phyloP scores from a whole-genome alignment of 2,329 filamentous ascomycete genomes.

The Colletotrichum acutatum region DNA sequence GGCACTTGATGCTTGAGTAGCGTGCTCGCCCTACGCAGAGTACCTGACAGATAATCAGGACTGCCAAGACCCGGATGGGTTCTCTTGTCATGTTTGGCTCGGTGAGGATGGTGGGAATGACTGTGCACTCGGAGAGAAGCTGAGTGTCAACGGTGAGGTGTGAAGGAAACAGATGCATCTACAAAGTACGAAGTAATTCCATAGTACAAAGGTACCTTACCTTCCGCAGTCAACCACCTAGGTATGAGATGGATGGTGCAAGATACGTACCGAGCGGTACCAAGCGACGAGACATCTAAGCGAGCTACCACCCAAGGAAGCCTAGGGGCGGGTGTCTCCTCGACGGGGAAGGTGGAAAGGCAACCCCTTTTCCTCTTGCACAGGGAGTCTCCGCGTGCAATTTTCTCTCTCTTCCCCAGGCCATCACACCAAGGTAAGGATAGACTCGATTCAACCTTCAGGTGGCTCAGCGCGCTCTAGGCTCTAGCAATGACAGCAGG shows the following conservation, averaged over 20 bases:
- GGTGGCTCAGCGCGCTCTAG: not conserved
- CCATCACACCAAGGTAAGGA: not conserved
- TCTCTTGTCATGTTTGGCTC: not conserved
- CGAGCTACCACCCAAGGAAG: not conserved
- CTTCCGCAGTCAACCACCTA: not conserved
- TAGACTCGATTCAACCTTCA: slow-evolving; percentile 2
- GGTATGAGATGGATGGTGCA: not conserved
- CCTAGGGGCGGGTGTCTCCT: not conserved
- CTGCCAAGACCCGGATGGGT: not conserved
- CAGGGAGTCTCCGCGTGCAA: not conserved
- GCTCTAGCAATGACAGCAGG: not conserved
- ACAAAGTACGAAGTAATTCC: too few relatives aligned
- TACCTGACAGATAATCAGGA: not conserved
- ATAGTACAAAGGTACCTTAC: too few relatives aligned
- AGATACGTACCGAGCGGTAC: not conserved
- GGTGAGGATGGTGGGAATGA: not conserved
- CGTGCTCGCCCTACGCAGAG: not conserved
- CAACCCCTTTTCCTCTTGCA: slow-evolving; percentile 1
- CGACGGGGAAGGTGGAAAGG: slow-evolving; percentile 3
- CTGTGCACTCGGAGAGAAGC: not conserved
- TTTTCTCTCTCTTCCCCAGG: not conserved
- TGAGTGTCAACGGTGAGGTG: not conserved
- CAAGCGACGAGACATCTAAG: not conserved
- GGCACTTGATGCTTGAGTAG: not conserved
- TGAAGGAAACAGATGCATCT: not conserved